Conservation (phyloP, 164 flowering plant species). For the Magnolia changhungtana region DNA sequence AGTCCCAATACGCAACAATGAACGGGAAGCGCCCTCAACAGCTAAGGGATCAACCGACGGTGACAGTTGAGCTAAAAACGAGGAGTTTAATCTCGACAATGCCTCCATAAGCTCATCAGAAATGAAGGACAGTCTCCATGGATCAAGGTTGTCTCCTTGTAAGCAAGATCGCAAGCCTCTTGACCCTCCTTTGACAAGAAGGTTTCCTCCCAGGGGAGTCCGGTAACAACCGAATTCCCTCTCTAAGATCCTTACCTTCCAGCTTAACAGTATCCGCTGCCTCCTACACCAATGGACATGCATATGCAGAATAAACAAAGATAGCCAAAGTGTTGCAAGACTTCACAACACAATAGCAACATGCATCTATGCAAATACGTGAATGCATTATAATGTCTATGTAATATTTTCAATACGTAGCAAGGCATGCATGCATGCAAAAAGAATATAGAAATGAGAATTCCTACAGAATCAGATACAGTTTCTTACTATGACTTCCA, state of each 20-base stretch:
- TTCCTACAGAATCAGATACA: neutral
- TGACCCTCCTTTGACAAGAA: neutral
- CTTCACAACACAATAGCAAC: neutral
- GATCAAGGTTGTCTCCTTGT: neutral
- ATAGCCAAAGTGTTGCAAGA: neutral
- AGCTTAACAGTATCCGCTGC: neutral
- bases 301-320: neutral
- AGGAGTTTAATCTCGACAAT: neutral
- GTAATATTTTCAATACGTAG: neutral
- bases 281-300: neutral
- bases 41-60: neutral
- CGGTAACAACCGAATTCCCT: neutral
- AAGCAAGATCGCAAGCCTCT: neutral
- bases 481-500: neutral
- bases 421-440: too few relatives aligned
- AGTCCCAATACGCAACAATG: neutral
- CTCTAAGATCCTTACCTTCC: neutral
- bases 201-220: neutral
- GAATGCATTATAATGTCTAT: neutral
- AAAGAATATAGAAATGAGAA: too few relatives aligned
- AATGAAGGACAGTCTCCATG: neutral
- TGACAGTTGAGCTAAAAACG: neutral
- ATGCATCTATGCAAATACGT: neutral
- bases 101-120: neutral
- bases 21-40: too few relatives aligned